Conservation (phyloP, 805 yeast genomes). For the Pichia sporocuriosa region DNA sequence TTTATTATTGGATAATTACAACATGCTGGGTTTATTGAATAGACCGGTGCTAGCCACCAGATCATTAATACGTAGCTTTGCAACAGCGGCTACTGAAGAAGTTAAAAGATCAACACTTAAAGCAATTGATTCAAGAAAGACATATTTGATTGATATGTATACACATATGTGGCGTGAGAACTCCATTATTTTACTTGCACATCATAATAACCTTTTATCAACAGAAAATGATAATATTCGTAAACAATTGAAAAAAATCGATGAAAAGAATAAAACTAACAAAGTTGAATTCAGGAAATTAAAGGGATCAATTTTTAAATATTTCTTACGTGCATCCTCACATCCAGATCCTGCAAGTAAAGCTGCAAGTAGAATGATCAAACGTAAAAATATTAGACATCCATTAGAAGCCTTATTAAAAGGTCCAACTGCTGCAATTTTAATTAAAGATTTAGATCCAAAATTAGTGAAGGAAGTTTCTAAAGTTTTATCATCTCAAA, state of each 20-base stretch:
- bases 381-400: conserved; percentile 43
- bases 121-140: conserved; percentile 67
- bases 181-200: conserved; percentile 70
- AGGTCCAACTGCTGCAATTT: conserved; percentile 83
- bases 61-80: conserved; percentile 5
- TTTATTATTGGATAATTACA: too few species aligned
- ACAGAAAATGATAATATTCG: conserved; percentile 61
- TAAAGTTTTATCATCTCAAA: conserved; percentile 52
- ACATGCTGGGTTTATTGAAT: conserved; percentile 7
- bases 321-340: conserved; percentile 64
- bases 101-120: conserved; percentile 42
- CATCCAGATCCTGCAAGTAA: conserved; percentile 69
- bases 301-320: conserved; percentile 63
- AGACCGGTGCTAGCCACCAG: neutral
- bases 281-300: conserved; percentile 48
- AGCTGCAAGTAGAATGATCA: conserved; percentile 35
- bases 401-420: conserved; percentile 63
- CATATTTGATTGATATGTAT: conserved; percentile 77
- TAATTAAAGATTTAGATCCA: conserved; percentile 70
- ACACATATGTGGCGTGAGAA: conserved; percentile 59
- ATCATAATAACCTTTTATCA: conserved; percentile 75
- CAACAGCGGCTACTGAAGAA: conserved; percentile 6
- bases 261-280: conserved; percentile 35
- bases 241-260: conserved; percentile 52
- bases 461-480: conserved; percentile 52